Conservation (phyloP, 2,329 filamentous ascomycete genomes). For the Pseudocercospora eumusae region DNA sequence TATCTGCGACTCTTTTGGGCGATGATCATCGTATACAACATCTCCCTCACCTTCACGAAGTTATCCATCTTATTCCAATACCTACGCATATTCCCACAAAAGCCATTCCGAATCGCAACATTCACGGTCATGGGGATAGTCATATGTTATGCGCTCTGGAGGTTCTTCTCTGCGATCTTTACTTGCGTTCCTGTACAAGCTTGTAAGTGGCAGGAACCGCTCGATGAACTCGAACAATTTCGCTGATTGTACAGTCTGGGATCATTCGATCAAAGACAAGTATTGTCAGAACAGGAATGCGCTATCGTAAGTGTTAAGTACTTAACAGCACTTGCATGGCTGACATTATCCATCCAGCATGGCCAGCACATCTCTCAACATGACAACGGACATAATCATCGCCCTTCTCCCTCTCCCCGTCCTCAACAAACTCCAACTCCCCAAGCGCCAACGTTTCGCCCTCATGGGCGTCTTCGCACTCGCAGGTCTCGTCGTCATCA, state of each 20-base stretch:
- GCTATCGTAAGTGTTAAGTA: constrained; percentile 5
- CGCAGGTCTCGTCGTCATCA: constrained; percentile 37
- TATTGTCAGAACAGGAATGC: constrained; percentile 17
- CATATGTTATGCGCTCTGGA: constrained; percentile 35
- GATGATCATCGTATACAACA: constrained; percentile 40
- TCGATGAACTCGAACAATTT: background rate
- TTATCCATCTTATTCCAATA: constrained; percentile 52
- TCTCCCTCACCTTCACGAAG: constrained; percentile 45
- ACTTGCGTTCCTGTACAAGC: constrained; percentile 45
- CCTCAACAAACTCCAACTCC: constrained; percentile 39
- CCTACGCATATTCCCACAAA: constrained; percentile 48
- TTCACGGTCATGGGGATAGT: constrained; percentile 37
- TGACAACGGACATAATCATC: constrained; percentile 41
- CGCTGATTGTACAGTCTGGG: constrained; percentile 42
- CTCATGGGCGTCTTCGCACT: constrained; percentile 40
- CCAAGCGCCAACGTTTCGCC: constrained; percentile 36
- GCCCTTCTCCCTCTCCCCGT: constrained; percentile 40
- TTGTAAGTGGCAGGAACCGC: background rate
- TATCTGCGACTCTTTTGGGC: constrained; percentile 18
- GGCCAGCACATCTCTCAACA: constrained; percentile 41
- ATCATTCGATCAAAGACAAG: constrained; percentile 28
- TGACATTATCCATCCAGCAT: constrained; percentile 25
- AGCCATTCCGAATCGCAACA: constrained; percentile 39
- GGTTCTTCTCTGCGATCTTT: constrained; percentile 43
- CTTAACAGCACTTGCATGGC: background rate